Percentiles rank a stretch among this genome's conserved stretches.
These are phyloP conservation scores for Artemisia tridentata DNA, from an alignment of 129 eudicot genomes.

Conservation along the genomic window DNA sequence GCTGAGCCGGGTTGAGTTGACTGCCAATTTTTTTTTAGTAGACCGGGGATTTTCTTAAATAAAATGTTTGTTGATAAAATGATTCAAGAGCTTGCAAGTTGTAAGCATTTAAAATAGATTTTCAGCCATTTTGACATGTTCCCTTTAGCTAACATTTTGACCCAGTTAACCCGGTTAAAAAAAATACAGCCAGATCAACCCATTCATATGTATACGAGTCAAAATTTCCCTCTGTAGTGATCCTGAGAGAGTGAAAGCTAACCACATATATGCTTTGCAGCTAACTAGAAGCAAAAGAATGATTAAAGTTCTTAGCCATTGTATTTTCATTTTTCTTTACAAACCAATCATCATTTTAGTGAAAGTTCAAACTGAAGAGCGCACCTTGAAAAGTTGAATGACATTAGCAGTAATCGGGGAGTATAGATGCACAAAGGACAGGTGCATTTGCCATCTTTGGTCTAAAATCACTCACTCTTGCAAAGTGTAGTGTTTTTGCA, in stretches of 20 bases:
- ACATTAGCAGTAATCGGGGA: background rate
- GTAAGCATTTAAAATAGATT: too few relatives aligned
- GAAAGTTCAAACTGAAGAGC: background rate
- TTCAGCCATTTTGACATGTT: background rate
- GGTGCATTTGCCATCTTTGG: background rate
- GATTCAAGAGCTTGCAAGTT: too few relatives aligned
- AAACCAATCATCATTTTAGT: background rate
- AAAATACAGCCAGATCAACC: background rate
- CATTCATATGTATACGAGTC: background rate
- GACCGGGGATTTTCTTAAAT: too few relatives aligned
- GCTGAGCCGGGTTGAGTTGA: too few relatives aligned
- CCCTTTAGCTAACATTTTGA: too few relatives aligned
- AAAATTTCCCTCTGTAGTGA: background rate
- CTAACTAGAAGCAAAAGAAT: background rate
- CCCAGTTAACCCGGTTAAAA: too few relatives aligned
- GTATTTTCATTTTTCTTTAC: background rate
- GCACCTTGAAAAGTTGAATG: background rate
- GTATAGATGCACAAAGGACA: background rate
- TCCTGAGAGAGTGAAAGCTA: background rate
- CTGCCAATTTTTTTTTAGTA: too few relatives aligned
- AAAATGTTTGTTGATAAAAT: too few relatives aligned
- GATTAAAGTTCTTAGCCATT: background rate
- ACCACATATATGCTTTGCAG: too few relatives aligned
- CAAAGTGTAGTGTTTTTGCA: slow-evolving; percentile 6
- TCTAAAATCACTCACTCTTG: background rate